phyloP scores from a whole-genome alignment of 306 rosid genomes.

The Malus fusca region DNA sequence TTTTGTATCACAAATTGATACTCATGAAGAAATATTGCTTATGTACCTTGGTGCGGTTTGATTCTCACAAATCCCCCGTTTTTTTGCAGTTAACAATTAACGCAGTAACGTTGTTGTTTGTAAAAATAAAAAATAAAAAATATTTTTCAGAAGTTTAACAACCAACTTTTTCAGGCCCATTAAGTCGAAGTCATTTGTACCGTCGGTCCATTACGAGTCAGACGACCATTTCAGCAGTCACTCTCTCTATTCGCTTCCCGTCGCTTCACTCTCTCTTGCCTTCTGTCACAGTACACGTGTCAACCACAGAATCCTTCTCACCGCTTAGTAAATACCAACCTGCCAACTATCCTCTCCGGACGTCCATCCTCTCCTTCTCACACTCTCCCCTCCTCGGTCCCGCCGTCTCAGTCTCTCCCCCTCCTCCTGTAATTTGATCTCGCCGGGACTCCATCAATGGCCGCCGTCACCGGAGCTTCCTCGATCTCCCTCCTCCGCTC shows the following conservation, averaged over 20 bases:
- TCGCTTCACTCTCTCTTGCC: neutral
- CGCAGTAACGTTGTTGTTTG: too few species aligned
- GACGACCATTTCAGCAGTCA: neutral
- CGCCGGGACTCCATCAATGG: constrained; percentile 19
- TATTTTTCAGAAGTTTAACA: too few species aligned
- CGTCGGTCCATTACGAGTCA: neutral
- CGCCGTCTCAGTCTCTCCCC: constrained; percentile 14
- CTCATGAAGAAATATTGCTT: too few species aligned
- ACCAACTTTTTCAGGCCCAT: neutral
- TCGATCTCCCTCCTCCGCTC: constrained; percentile 33
- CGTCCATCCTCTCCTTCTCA: neutral
- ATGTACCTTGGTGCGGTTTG: rapidly evolving
- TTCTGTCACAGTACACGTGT: constrained; percentile 1
- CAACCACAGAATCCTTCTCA: neutral
- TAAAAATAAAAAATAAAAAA: too few species aligned
- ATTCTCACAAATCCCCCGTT: rapidly evolving
- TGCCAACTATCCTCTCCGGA: neutral
- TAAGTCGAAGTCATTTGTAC: neutral
- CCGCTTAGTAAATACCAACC: neutral
- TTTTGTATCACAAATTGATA: too few species aligned
- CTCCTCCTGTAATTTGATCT: neutral
- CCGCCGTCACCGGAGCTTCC: constrained; percentile 18
- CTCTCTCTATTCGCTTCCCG: neutral
- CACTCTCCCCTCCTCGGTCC: constrained; percentile 10
- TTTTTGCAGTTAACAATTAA: too few species aligned